Evolutionary conservation across 140 eudicot species (phyloP).

Genomic region (Oenanthe javanica): DNA sequence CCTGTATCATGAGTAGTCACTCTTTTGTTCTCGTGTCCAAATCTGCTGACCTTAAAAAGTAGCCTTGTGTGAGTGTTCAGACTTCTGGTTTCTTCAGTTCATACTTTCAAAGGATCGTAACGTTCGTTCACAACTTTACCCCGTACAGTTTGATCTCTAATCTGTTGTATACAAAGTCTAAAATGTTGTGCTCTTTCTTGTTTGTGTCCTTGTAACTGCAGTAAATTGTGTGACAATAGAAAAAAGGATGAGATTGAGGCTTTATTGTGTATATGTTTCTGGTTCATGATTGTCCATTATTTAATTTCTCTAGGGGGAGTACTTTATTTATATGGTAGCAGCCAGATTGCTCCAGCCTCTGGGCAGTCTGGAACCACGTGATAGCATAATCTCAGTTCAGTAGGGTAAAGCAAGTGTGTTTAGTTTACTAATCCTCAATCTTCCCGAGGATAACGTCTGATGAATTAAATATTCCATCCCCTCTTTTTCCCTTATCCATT

Average conservation of each 20-base stretch:
- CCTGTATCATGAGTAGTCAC: constrained; percentile 3
- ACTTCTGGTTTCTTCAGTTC: background rate
- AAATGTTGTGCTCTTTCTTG: background rate
- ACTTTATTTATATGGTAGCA: background rate
- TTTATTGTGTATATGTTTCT: background rate
- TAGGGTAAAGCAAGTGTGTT: background rate
- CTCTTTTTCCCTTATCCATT: background rate
- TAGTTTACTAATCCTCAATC: background rate
- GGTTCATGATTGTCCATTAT: background rate
- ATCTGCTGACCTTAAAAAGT: background rate
- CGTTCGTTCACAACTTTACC: background rate
- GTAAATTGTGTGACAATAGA: background rate
- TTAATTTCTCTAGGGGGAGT: background rate
- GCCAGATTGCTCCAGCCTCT: background rate
- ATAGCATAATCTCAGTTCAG: background rate
- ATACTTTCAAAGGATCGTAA: background rate
- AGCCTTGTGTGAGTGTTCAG: background rate
- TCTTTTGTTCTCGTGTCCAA: constrained; percentile 2
- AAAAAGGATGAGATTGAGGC: background rate
- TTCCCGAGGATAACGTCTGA: background rate
- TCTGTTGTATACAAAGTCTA: background rate
- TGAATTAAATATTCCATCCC: background rate
- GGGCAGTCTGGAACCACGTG: background rate
- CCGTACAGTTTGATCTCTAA: background rate
- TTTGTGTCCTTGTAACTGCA: background rate